Evolutionary conservation across 306 rosid species (phyloP).

Genomic region (Phaseolus lunatus): DNA sequence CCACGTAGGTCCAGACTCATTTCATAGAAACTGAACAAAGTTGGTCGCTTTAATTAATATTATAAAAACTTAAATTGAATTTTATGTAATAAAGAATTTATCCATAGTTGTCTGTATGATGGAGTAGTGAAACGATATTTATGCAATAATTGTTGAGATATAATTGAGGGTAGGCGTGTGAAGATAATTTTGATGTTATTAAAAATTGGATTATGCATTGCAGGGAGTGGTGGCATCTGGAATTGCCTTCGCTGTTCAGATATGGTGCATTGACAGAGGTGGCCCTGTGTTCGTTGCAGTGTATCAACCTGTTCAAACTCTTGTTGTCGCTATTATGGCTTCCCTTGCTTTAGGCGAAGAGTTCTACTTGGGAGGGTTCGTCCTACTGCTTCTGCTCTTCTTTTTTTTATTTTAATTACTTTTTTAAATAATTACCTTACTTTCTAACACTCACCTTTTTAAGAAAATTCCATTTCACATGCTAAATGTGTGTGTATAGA

Average conservation of each 20-base stretch:
- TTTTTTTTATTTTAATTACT: background rate
- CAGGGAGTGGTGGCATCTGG: conserved; percentile 99
- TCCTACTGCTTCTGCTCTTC: background rate
- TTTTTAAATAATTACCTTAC: background rate
- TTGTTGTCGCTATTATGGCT: conserved; percentile 95
- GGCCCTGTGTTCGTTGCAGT: conserved; percentile 99
- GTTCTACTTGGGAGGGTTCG: conserved; percentile 93
- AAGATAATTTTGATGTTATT: background rate
- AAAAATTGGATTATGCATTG: conserved; percentile 9
- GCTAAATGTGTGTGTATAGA: background rate
- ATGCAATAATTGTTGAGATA: conserved; percentile 46
- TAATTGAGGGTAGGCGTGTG: background rate
- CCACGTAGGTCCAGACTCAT: background rate
- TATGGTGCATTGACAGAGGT: conserved; percentile 99
- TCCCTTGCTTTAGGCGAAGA: conserved; percentile 93
- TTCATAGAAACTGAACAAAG: background rate
- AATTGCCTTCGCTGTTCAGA: conserved; percentile 97
- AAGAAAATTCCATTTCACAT: background rate
- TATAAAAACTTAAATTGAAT: background rate
- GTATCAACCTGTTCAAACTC: conserved; percentile 99
- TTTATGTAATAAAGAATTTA: background rate
- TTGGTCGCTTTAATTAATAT: conserved; percentile 19
- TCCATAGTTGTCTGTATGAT: conserved; percentile 29
- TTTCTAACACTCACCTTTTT: background rate
- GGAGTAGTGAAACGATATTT: conserved; percentile 45